phyloP scores from a whole-genome alignment of 495 filamentous ascomycete genomes.

The Neurospora sp. region DNA sequence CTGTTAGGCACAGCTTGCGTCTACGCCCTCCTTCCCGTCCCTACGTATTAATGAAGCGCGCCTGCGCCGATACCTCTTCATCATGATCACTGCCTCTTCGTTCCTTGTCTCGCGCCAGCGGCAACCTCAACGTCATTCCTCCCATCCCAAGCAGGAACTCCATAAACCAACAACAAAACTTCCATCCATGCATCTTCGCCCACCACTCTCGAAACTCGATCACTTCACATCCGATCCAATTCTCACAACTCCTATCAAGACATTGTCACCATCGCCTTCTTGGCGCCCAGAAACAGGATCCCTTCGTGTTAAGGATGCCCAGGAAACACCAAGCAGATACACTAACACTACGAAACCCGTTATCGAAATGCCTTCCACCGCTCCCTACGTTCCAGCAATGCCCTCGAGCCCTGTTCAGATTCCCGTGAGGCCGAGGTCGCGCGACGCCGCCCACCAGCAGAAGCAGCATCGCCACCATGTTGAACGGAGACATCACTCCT shows the following conservation, averaged over 20 bases:
- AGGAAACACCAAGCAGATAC: not conserved
- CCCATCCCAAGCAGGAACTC: not conserved
- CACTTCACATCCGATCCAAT: not conserved
- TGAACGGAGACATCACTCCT: constrained; percentile 1
- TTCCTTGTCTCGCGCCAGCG: not conserved
- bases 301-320: not conserved
- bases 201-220: not conserved
- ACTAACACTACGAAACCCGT: not conserved
- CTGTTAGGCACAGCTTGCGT: not conserved
- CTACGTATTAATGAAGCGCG: not conserved
- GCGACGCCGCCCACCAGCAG: constrained; percentile 20
- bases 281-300: not conserved
- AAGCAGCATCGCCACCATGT: constrained; percentile 4
- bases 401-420: constrained; percentile 38
- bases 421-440: constrained; percentile 25
- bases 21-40: not conserved
- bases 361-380: not conserved
- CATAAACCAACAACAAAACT: not conserved
- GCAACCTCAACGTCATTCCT: not conserved
- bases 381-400: constrained; percentile 7
- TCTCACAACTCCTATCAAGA: not conserved
- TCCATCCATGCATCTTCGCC: not conserved
- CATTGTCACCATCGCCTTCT: not conserved
- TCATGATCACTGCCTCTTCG: not conserved
- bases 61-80: not conserved